Evolutionary conservation across 2,329 filamentous ascomycete genomes (phyloP), one percentile per base, ranked within the genome.

Genomic region (Venturia oleaginea): DNA sequence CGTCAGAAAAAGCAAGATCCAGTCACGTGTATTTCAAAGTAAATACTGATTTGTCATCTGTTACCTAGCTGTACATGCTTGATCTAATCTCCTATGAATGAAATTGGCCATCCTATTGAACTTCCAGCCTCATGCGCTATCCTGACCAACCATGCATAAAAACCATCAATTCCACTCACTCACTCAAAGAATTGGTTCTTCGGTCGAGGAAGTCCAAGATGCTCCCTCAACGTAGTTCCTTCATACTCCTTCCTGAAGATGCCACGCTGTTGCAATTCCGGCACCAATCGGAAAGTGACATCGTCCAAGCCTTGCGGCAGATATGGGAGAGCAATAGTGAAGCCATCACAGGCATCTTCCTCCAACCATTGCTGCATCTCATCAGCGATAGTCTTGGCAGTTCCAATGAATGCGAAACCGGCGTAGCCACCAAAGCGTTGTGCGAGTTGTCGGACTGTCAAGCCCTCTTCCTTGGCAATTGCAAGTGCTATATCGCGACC

Each of bases 201-300:
- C 0, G 81, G 82, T 27, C 81, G 72, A 11, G 78, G 77, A 38
- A 84, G 75, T 4, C 81, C 82, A 48, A 84, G 73, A 70, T 85
- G 81, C 46, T 84, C 82, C 48, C 82, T 72, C 68, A 84, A 69
- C 1, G 81, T 84, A 0, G 75, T 76, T 1, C 81, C 82, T 59
- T 79, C 76, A 68, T 77, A 78, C 51, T 76, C 75, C 22, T 76
- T 69, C 71, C 72, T 82, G 70, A 84, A 84, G 1, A 84, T 70
- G 0, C 84, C 83, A 22, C 85, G 76, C 17, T 73, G 75, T 22
- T 79, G 80, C 22, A 88, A 76, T 67, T 87, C 86, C 0, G 85
- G 86, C 2, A 88, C 70, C 11, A 88, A 73, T 0, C 84, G 75
- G 32, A 87, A 81, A 48, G 84, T 80, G 19, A 88, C 83, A 66